These are phyloP conservation scores for Chaetomium olivaceum DNA, from an alignment of 2,329 filamentous ascomycete species.

Conservation along the genomic window DNA sequence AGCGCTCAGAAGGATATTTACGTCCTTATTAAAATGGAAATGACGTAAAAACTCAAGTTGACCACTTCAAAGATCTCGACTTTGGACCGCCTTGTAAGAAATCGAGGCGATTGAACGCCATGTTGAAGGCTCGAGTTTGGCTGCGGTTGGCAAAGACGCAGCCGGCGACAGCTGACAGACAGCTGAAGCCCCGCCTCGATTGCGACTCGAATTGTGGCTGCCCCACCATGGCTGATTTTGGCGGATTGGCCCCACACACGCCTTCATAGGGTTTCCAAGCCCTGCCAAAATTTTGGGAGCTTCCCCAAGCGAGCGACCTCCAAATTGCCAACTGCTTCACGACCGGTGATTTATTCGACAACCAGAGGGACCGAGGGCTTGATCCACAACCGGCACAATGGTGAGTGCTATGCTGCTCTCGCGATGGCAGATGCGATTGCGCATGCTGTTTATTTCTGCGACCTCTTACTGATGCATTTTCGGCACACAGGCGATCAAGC, in stretches of 20 bases:
- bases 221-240: slow-evolving; percentile 15
- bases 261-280: slow-evolving; percentile 47
- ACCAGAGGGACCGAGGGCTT: slow-evolving; percentile 40
- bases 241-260: slow-evolving; percentile 33
- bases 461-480: slow-evolving; percentile 31
- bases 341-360: slow-evolving; percentile 39
- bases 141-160: background rate
- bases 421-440: slow-evolving; percentile 29
- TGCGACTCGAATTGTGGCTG: background rate
- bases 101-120: background rate
- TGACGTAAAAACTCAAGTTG: too few species aligned
- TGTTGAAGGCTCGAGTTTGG: background rate
- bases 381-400: slow-evolving; percentile 58
- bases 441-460: slow-evolving; percentile 31
- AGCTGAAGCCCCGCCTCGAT: background rate
- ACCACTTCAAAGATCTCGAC: background rate
- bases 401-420: slow-evolving; percentile 40
- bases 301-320: slow-evolving; percentile 37
- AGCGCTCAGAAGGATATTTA: too few species aligned
- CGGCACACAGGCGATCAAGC: slow-evolving; percentile 83
- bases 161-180: background rate
- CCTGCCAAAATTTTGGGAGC: slow-evolving; percentile 44
- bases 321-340: slow-evolving; percentile 41
- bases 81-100: background rate
- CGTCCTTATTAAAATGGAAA: too few species aligned